Evolutionary conservation across 108 stramenopile species (phyloP), one percentile per base, ranked within the genome.

Genomic region (Nitzschia sp.): DNA sequence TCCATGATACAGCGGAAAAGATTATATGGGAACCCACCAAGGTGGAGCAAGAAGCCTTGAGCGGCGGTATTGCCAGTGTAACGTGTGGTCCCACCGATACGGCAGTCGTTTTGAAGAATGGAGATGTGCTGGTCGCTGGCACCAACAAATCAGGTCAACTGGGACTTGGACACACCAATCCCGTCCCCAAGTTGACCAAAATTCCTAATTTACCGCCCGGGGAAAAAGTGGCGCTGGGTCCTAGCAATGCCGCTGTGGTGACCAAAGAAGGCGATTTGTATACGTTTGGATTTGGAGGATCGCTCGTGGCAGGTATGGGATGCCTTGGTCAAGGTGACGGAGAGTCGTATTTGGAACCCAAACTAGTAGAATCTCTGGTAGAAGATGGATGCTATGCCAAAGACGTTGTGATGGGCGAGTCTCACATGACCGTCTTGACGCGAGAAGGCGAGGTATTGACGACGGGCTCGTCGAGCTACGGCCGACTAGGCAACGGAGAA

Each of bases 361-460:
- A 64, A 54, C 49, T 89, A 13, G 94, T 95, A n/a, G 42, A 84
- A 49, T 78, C 78, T 28, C 46, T 95, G 15, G 75, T 92, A 3
- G 87, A 95, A 63, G 90, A 95, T 77, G 89, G 89, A 35, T 89
- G 87, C 59, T 76, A 53, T 55, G 88, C 75, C 27, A 36, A 80
- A 2, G 83, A 92, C 74, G 94, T 89, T 0, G 80, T 78, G 23
- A 71, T 86, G 46, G 89, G 94, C 8, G 84, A 92, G 59, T 79
- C 77, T 18, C 88, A 89, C 75, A 89, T 87, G 80, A 86, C 89
- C 3, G 86, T 95, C 4, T 66, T 95, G 58, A 95, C 94, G 2
- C 85, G 85, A 1, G 94, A 92, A 57, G 91, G 91, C 18, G 94
- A 95, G 80, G 89, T 95, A 0, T 67, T 95, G 60, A 87, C 88